Evolutionary conservation across 148 eudicot species (phyloP).

Genomic region (Chenopodium quinoa): DNA sequence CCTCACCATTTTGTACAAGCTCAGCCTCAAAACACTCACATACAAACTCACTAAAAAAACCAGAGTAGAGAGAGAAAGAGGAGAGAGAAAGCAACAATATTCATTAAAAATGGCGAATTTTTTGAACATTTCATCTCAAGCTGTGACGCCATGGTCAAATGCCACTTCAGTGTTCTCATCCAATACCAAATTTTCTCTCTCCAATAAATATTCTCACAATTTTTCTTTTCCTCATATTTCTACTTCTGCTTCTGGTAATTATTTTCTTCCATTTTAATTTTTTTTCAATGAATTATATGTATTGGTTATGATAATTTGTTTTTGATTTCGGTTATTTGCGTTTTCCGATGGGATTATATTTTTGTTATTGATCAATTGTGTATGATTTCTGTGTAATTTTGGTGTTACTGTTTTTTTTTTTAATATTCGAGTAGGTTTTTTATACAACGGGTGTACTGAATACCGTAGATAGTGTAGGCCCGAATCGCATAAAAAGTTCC

Average conservation of each 20-base stretch:
- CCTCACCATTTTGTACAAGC: neutral
- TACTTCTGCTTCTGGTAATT: slow-evolving; percentile 21
- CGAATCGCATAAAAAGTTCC: neutral
- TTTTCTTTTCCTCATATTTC: neutral
- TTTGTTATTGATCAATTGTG: neutral
- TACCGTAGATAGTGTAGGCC: neutral
- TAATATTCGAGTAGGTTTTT: too few species aligned
- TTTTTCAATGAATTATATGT: neutral
- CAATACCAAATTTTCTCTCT: slow-evolving; percentile 14
- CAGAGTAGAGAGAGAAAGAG: neutral
- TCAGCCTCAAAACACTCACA: neutral
- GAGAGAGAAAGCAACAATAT: neutral
- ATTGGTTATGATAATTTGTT: neutral
- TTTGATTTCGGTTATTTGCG: neutral
- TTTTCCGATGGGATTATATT: neutral
- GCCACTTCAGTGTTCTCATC: slow-evolving; percentile 19
- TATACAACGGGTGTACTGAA: neutral
- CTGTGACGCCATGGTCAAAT: slow-evolving; percentile 29
- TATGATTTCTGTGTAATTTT: neutral
- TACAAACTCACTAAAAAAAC: neutral
- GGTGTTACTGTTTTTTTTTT: neutral
- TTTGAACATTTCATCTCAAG: slow-evolving; percentile 15
- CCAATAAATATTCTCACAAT: neutral
- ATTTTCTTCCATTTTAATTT: neutral
- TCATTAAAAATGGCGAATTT: slow-evolving; percentile 24